A percentile compares a stretch with the other conserved stretches of the same genome.
Conservation (phyloP, 768 basidiomycete genomes). For the Amanita pallidorosea region DNA sequence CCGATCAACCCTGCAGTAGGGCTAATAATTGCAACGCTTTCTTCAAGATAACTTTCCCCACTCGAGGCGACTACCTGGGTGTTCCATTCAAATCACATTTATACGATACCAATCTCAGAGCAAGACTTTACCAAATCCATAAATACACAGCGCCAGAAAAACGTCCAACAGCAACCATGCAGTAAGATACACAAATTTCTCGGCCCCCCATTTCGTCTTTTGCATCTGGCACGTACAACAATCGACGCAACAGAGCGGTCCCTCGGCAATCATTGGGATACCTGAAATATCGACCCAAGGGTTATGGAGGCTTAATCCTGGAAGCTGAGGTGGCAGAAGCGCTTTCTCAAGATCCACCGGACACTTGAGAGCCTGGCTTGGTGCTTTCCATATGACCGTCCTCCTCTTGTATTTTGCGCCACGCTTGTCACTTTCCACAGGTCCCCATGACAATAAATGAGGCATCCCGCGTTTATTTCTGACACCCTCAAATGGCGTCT, state of each 20-base stretch:
- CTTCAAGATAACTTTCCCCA: too few relatives aligned
- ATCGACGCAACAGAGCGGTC: neutral
- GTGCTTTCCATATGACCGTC: too few relatives aligned
- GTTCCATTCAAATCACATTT: too few relatives aligned
- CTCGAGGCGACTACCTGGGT: too few relatives aligned
- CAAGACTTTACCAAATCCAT: neutral
- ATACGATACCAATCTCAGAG: neutral
- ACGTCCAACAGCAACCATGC: neutral
- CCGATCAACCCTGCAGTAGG: too few relatives aligned
- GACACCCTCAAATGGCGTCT: too few relatives aligned
- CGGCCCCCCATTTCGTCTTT: neutral
- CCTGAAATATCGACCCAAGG: neutral
- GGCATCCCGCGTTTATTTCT: too few relatives aligned
- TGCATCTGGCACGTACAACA: neutral
- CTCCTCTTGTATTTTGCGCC: too few relatives aligned
- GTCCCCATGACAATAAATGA: too few relatives aligned
- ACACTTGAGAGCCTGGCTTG: too few relatives aligned
- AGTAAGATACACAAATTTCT: neutral
- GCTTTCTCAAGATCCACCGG: neutral
- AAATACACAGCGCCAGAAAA: neutral
- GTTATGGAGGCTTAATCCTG: neutral
- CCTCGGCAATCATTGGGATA: neutral
- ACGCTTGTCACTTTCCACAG: too few relatives aligned
- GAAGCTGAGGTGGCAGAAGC: neutral
- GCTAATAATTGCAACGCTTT: too few relatives aligned